Evolutionary conservation across 306 rosid genomes (phyloP).

Genomic region (Cotoneaster glaucophyllus): DNA sequence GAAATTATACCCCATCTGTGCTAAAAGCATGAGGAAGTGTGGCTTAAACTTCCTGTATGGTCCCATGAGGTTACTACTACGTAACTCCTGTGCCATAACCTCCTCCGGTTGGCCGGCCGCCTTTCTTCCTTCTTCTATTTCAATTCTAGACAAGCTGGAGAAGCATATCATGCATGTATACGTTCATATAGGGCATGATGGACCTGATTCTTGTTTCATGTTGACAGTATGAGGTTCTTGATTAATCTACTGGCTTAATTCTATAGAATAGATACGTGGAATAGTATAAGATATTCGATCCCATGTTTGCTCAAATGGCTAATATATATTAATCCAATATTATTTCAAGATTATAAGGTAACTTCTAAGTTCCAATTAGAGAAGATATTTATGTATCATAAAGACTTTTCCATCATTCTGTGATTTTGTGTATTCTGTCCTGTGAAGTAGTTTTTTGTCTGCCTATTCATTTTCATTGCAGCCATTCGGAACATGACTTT

Average conservation of each 20-base stretch:
- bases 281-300: neutral
- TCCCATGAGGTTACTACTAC: neutral
- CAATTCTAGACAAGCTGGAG: conserved; percentile 15
- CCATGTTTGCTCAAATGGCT: neutral
- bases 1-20: conserved; percentile 46
- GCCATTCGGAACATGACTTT: neutral
- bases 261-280: neutral
- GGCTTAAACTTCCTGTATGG: conserved; percentile 48
- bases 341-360: neutral
- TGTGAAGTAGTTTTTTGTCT: neutral
- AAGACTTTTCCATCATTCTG: neutral
- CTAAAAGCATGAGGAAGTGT: conserved; percentile 51
- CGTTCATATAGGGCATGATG: conserved; percentile 17
- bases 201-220: conserved; percentile 36
- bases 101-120: neutral
- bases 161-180: conserved; percentile 19
- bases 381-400: neutral
- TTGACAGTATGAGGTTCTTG: conserved; percentile 10
- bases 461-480: neutral
- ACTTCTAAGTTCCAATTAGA: neutral
- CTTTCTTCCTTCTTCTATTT: neutral
- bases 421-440: neutral
- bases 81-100: conserved; percentile 19
- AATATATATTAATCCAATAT: neutral
- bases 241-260: neutral